Percentiles rank a stretch among this genome's conserved stretches.
Conservation (phyloP, 768 basidiomycete species). For the Trametes maxima region DNA sequence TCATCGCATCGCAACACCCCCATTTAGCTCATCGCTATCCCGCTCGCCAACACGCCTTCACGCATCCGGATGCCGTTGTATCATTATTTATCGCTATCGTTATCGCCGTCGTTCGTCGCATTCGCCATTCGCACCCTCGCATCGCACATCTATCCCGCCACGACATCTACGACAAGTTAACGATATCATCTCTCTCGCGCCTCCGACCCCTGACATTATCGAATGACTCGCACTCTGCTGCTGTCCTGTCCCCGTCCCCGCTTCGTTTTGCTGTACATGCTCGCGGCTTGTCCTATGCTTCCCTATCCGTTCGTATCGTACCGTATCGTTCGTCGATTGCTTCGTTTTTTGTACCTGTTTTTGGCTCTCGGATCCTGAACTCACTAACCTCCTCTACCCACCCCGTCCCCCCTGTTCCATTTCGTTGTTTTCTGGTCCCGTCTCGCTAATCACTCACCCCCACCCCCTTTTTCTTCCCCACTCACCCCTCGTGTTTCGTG, state of each 20-base stretch:
- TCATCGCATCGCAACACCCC: neutral
- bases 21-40: neutral
- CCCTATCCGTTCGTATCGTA: neutral
- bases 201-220: neutral
- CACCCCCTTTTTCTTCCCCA: neutral
- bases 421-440: neutral
- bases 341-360: slow-evolving; percentile 10
- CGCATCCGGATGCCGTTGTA: neutral
- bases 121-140: neutral
- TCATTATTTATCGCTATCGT: slow-evolving; percentile 15
- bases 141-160: slow-evolving; percentile 4
- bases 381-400: neutral
- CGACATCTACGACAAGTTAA: slow-evolving; percentile 15
- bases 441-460: neutral
- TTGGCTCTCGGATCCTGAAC: neutral
- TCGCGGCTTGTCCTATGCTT: slow-evolving; percentile 1
- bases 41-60: neutral
- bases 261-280: slow-evolving; percentile 2
- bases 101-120: slow-evolving; percentile 13
- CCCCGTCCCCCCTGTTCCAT: neutral
- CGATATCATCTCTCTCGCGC: neutral
- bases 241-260: neutral
- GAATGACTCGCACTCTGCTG: neutral
- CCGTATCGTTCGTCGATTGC: neutral
- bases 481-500: neutral